Base-by-base conservation (phyloP, 345 rosid species). In the Gossypium anomalum region DNA sequence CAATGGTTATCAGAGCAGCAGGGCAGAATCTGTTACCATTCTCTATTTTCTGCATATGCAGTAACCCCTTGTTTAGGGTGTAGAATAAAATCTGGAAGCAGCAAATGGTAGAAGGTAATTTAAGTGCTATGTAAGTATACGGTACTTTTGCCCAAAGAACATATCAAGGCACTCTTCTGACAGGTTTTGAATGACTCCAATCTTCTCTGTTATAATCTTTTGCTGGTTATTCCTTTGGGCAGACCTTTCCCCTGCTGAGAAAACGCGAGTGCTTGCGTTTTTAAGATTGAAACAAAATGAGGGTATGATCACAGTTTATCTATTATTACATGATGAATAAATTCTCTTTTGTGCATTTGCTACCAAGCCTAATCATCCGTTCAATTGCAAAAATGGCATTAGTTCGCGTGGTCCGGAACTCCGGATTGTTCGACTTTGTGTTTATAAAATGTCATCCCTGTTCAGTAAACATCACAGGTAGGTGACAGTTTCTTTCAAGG, bases 121-220 rank as follows among this genome's bases (percentile, higher is more conserved):
- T 27, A 16, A 10, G 60, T 51, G 47, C 73, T 29, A 27, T 70
- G 47, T 23, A 52, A 51, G 60, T 52, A 15, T 48, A 0, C 9
- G 72, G 41, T 34, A 55, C n/a, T 13, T 52, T 34, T 70, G 48
- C 48, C n/a, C 19, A 60, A 52, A 70, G 61, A 17, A 70, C 25
- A 11, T 17, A 52, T 70, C 47, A 52, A 70, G 23, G 34, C 38
- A 41, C 73, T 69, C 44, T 27, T 69, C 45, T 27, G 25, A 15
- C 73, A 69, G 43, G 73, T 69, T 69, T 29, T 69, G 15, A 10
- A 27, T n/a, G 12, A 69, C 25, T 49, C 44, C 34, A 16, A 49
- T 20, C 43, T 27, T 49, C 4, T 48, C 44, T 48, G 16, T 69
- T 48, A 69, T 12, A 60, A 53, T 52, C 20, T 23, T n/a, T 51